phyloP scores from a whole-genome alignment of 345 rosid species.

The Raphanus raphanistrum region DNA sequence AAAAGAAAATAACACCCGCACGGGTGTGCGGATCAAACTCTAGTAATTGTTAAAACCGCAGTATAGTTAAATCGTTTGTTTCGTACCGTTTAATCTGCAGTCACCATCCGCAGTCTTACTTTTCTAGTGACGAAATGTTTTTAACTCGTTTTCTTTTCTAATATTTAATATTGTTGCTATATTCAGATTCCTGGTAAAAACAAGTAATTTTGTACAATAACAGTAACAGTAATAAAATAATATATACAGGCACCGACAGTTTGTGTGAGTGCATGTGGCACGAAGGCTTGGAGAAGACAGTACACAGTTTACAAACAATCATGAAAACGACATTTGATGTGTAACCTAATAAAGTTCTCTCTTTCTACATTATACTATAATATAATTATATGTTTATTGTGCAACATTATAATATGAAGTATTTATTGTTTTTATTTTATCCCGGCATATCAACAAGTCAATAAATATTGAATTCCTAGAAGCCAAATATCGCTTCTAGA shows the following conservation, averaged over 20 bases:
- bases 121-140: background rate
- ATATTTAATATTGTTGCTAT: background rate
- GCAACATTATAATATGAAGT: background rate
- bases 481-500: background rate
- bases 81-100: no score
- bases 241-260: conserved; percentile 47
- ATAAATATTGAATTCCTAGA: background rate
- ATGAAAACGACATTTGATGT: conserved; percentile 46
- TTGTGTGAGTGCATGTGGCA: conserved; percentile 44
- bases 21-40: no score
- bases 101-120: no score
- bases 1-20: no score
- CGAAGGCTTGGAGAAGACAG: conserved; percentile 33
- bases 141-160: background rate
- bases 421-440: background rate
- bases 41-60: no score
- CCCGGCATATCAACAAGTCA: conserved; percentile 11
- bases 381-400: background rate
- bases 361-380: background rate
- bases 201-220: background rate
- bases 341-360: conserved; percentile 32
- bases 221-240: background rate
- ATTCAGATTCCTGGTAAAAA: background rate
- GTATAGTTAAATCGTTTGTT: no score
- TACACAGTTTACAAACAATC: conserved; percentile 34